Evolutionary conservation across 2,329 filamentous ascomycete genomes (phyloP), one percentile per base, ranked within the genome.

Genomic region (Emmonsiellopsis sp.): DNA sequence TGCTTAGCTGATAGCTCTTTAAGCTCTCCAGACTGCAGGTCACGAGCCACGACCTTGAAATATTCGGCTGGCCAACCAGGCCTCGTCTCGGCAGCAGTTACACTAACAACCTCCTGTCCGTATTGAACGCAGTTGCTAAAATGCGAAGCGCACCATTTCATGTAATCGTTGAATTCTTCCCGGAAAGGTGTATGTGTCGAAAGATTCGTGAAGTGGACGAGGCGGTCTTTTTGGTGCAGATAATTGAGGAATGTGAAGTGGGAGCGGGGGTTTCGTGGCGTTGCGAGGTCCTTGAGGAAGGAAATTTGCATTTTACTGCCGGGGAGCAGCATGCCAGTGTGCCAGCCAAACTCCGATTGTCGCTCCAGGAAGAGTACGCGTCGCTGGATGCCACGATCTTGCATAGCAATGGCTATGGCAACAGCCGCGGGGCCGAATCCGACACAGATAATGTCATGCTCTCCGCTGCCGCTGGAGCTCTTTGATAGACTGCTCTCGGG

Each of bases 241-340:
- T 97, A 97, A 73, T 96, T 96, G 66, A 95, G 76, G 73, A 96
- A 97, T 11, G 92, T 97, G 71, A 97, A 97, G 63, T 90, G 81
- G 60, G 57, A 58, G 88, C 86, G 82, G 7, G 92, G 92, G 67
- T 97, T 85, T 54, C 92, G 81, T 61, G 95, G 78, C 3, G 89
- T 93, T 3, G 92, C 92, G 69, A 97, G 81, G 67, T 97, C 92
- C 74, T 97, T 97, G 74, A 97, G 80, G 75, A 95, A 97, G 8
- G 89, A 94, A 62, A 97, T 97, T 68, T 97, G 92, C 92, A 97
- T 97, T 73, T 87, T 90, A 51, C 91, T 88, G 5, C 90, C 91
- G 0, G 90, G 89, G 2, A 97, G 80, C 55, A 96, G 82, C 92
- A 97, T 97, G 55, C 92, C 92, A 0, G 89, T 84, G 70, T 97